Base-by-base conservation (phyloP, 176 grass and related monocot genomes). In the Paspalum vaginatum region DNA sequence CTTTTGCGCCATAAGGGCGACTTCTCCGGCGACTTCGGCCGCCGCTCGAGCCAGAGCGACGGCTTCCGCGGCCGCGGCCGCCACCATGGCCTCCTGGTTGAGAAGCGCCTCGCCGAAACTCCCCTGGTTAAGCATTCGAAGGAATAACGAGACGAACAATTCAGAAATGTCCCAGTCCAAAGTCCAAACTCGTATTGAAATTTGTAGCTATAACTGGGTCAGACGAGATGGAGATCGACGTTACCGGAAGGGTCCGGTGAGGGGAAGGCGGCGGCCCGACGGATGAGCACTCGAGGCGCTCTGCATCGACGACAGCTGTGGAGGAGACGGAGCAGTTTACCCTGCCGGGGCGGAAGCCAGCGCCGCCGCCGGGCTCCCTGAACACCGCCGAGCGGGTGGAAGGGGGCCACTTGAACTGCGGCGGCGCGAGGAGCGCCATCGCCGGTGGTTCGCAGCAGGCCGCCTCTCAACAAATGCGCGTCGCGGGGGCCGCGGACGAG, bases 1-100 rank as follows among this genome's bases (percentile, higher is more conserved):
- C 46, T 60, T 79, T 16, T 84, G 65, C 18, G 81, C 75, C 62
- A 91, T 82, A 69, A 75, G 78, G 81, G 83, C 92, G 14, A 91
- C 90, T 83, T 95, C 86, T 84, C 87, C 79, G 79, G 96, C 88
- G 58, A 91, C 70, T 68, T 98, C 92, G 18, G 84, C 83, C 8
- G 96, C 92, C 20, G 92, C 88, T 75, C 96, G 86, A 47, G 96
- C 96, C n/a, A 98, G 85, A 32, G 96, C 92, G 48, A 98, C 86
- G 27, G 95, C 92, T 75, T 98, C 88, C 7, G 95, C 88, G 22
- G 95, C 92, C 14, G 95, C 95, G 2, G 90, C 92, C 20, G 69
- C 83, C 67, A 98, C 85, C 72, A 93, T 69, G 43, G 88, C 90
- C 49, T 98, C 92, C 52, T 87, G 79, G 78, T 78, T 89, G 15